phyloP scores from a whole-genome alignment of 352 stramenopile genomes.

The Globisporangium nunn region DNA sequence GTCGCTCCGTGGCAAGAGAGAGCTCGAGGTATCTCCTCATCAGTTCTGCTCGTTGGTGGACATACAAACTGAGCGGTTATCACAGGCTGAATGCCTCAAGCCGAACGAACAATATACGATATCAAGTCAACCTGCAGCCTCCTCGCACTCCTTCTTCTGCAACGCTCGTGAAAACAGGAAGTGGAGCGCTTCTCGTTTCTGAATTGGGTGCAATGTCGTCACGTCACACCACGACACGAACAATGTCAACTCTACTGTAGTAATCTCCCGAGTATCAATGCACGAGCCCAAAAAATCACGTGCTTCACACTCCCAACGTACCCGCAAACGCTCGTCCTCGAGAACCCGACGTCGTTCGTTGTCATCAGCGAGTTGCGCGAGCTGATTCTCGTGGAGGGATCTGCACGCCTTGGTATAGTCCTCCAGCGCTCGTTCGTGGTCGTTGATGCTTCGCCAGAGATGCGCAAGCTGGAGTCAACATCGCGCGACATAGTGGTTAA shows the following conservation, averaged over 20 bases:
- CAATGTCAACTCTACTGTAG: background rate
- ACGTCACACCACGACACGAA: background rate
- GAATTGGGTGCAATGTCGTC: background rate
- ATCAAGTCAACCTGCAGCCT: slow-evolving; percentile 24
- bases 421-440: slow-evolving; percentile 39
- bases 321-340: slow-evolving; percentile 35
- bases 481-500: background rate
- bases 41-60: slow-evolving; percentile 12
- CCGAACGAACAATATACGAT: background rate
- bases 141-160: slow-evolving; percentile 22
- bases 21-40: slow-evolving; percentile 28
- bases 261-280: too few relatives aligned
- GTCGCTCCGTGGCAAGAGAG: slow-evolving; percentile 18
- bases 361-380: slow-evolving; percentile 14
- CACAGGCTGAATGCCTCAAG: background rate
- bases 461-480: slow-evolving; percentile 32
- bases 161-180: slow-evolving; percentile 38
- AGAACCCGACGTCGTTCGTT: slow-evolving; percentile 24
- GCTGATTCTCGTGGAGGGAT: slow-evolving; percentile 27
- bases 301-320: slow-evolving; percentile 6
- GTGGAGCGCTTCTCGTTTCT: slow-evolving; percentile 31
- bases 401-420: slow-evolving; percentile 40
- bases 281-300: background rate
- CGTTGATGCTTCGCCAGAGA: slow-evolving; percentile 45
- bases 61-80: background rate